Evolutionary conservation across 257 asterid genomes (phyloP).

Genomic region (Thymus mandschuricus): DNA sequence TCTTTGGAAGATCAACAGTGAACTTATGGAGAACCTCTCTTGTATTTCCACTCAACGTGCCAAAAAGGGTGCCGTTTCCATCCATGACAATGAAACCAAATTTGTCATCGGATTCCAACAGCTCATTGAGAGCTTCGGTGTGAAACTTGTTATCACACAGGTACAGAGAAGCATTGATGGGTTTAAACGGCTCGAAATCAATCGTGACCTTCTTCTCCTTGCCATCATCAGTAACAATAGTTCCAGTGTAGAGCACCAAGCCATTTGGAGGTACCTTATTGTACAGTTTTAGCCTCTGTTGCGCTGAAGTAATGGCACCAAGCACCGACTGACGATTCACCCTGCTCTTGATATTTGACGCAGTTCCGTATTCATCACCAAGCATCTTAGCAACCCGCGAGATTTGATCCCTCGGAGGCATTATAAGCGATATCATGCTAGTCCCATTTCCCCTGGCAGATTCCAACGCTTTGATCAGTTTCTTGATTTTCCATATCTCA

Average conservation of each 20-base stretch:
- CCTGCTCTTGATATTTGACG: constrained; percentile 46
- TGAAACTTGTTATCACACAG: constrained; percentile 46
- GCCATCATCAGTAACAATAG: constrained; percentile 48
- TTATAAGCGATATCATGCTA: constrained; percentile 46
- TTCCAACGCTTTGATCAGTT: constrained; percentile 43
- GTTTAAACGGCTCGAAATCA: constrained; percentile 43
- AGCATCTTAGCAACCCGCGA: constrained; percentile 49
- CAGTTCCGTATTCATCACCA: constrained; percentile 47
- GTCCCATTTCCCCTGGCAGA: constrained; percentile 50
- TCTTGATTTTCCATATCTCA: constrained; percentile 47
- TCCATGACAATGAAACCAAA: constrained; percentile 44
- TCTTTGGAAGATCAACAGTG: constrained; percentile 44
- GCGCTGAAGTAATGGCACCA: constrained; percentile 46
- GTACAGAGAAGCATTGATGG: constrained; percentile 43
- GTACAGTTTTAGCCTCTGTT: constrained; percentile 45
- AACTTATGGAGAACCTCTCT: constrained; percentile 42
- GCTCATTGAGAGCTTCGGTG: constrained; percentile 40
- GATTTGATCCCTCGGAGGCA: constrained; percentile 46
- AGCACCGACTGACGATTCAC: constrained; percentile 46
- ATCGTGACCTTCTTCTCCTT: constrained; percentile 45
- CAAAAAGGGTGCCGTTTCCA: constrained; percentile 47
- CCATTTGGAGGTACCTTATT: constrained; percentile 47
- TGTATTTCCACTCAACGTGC: constrained; percentile 41
- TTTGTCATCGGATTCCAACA: constrained; percentile 42
- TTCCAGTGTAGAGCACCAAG: constrained; percentile 44